phyloP scores from a whole-genome alignment of 176 grass and related monocot genomes.

The Bromus sterilis region DNA sequence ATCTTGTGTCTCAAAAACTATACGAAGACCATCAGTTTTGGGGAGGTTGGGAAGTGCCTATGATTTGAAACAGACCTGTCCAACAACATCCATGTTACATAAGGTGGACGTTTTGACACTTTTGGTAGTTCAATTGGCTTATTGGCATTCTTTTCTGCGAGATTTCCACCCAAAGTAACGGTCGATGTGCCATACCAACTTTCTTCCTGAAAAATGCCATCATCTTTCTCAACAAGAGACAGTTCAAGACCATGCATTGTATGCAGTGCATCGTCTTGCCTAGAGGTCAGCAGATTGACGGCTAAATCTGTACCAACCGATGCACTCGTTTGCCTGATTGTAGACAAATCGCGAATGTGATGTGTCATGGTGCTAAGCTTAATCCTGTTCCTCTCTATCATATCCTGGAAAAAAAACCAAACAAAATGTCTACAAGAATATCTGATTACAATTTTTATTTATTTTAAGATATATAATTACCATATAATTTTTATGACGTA shows the following conservation, averaged over 20 bases:
- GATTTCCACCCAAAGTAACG: conserved; percentile 54
- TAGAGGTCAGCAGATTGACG: conserved; percentile 67
- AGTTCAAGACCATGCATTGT: conserved; percentile 51
- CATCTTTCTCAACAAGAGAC: conserved; percentile 46
- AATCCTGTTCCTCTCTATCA: conserved; percentile 61
- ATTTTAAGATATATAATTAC: no score
- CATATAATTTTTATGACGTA: no score
- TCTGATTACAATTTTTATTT: no score
- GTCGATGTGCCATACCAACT: conserved; percentile 40
- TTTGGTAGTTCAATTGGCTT: conserved; percentile 59
- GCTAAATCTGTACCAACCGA: conserved; percentile 40
- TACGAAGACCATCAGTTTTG: neutral
- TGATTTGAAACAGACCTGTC: conserved; percentile 60
- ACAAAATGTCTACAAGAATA: neutral
- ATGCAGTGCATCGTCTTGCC: conserved; percentile 58
- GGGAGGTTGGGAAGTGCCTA: neutral
- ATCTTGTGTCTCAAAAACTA: neutral
- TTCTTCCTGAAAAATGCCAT: conserved; percentile 55
- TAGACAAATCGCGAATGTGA: conserved; percentile 45
- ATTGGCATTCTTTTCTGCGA: conserved; percentile 48
- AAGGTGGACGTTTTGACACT: conserved; percentile 55
- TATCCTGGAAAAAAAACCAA: conserved; percentile 57
- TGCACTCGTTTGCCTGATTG: conserved; percentile 52
- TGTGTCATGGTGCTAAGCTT: conserved; percentile 65
- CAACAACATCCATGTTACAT: conserved; percentile 87